Evolutionary conservation across 176 grass and related monocot genomes (phyloP), one percentile per base, ranked within the genome.

Genomic region (Bothriochloa decipiens): DNA sequence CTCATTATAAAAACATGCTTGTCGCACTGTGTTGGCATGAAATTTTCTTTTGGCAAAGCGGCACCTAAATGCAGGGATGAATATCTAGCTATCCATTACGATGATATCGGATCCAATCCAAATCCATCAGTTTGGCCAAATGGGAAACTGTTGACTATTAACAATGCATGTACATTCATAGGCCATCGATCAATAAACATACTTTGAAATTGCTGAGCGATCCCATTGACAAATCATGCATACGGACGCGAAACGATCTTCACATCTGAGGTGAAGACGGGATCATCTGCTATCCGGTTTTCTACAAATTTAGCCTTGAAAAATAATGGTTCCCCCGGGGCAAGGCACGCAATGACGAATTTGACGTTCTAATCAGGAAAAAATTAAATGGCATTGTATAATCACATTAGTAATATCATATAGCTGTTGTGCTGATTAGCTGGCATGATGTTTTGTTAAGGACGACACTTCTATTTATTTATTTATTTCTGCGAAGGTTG

Each of bases 381-480:
- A 53, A 53, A 53, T 6, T 16, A 53, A 55, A 18, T 22, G 27
- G 4, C 47, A 57, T 18, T 69, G 11, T 11, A 15, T 20, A 70
- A 14, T 43, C 68, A 43, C 11, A 71, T 23, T 25, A 25, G 22
- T 55, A 55, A 22, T 40, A 26, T 14, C 17, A 22, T 55, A 53
- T 33, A 53, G 46, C 20, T 61, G 57, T 11, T 28, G 32, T 36
- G 4, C 35, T 77, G 75, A 77, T 62, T 1, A 25, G 12, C 7
- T 65, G 37, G 2, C 25, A 32, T 32, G 65, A 14, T 14, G 45
- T 46, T 46, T 47, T 78, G 15, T 14, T 12, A 33, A 94, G 95
- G 89, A 82, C 42, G 89, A 89, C 27, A 90, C 85, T 36, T 42
- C 3, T 0, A 8, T 40, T 40, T n/a, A 8, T 40, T 40, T 40